A percentile compares a stretch with the other conserved stretches of the same genome.
Conservation (phyloP, 306 rosid genomes). For the Vigna trinervia region DNA sequence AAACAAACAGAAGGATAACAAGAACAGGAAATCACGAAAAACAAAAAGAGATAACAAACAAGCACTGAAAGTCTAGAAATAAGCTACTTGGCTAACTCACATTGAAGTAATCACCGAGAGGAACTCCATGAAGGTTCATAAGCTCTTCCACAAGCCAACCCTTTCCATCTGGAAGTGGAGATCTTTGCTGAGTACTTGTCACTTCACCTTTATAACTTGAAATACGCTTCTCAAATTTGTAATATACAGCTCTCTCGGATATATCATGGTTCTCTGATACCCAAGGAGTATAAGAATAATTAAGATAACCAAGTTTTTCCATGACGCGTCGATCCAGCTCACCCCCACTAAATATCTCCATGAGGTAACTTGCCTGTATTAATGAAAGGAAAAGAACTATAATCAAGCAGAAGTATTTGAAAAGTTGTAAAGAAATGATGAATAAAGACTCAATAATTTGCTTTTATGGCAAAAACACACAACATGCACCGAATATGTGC, state of each 20-base stretch:
- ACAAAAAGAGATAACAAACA: conserved; percentile 41
- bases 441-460: conserved; percentile 21
- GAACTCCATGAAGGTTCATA: conserved; percentile 84
- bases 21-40: conserved; percentile 33
- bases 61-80: conserved; percentile 16
- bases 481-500: conserved; percentile 15
- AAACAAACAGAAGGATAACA: conserved; percentile 35
- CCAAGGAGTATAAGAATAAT: conserved; percentile 90
- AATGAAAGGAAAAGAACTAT: conserved; percentile 39
- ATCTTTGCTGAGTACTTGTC: conserved; percentile 82
- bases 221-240: conserved; percentile 72
- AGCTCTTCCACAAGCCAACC: conserved; percentile 95
- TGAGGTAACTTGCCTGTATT: conserved; percentile 68
- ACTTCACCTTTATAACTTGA: conserved; percentile 83
- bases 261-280: conserved; percentile 77
- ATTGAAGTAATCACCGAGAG: conserved; percentile 87
- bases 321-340: conserved; percentile 79
- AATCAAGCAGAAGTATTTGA: conserved; percentile 23
- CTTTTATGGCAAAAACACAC: conserved; percentile 18
- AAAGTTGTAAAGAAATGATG: conserved; percentile 1
- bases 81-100: conserved; percentile 54
- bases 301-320: conserved; percentile 84
- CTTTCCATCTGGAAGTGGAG: conserved; percentile 64
- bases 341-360: conserved; percentile 84
- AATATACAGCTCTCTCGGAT: conserved; percentile 84